A percentile compares a stretch with the other conserved stretches of the same genome.
phyloP scores from a whole-genome alignment of 805 yeast species.

The Candida ficus region DNA sequence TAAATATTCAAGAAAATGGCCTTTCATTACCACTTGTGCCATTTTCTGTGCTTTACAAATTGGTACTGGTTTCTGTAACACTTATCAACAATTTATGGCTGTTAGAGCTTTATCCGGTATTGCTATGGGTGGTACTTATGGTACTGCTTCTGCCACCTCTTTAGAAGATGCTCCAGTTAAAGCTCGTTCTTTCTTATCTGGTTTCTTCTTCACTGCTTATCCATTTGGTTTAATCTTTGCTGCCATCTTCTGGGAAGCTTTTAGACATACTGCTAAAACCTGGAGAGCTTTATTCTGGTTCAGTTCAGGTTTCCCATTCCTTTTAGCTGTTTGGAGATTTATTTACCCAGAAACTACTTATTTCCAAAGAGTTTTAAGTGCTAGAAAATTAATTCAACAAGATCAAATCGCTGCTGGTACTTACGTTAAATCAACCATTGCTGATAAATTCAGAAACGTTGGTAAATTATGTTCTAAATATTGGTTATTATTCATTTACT shows the following conservation, averaged over 20 bases:
- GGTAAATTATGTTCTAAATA: slow-evolving; percentile 38
- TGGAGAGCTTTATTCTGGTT: slow-evolving; percentile 78
- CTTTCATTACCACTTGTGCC: slow-evolving; percentile 48
- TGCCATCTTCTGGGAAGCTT: slow-evolving; percentile 59
- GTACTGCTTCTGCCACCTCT: slow-evolving; percentile 39
- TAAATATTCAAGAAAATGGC: slow-evolving; percentile 62
- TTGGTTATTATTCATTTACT: slow-evolving; percentile 58
- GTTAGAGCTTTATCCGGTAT: slow-evolving; percentile 59
- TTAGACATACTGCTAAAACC: slow-evolving; percentile 41
- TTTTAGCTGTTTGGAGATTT: slow-evolving; percentile 54
- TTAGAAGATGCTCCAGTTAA: slow-evolving; percentile 59
- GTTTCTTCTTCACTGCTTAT: slow-evolving; percentile 52
- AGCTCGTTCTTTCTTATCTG: slow-evolving; percentile 61
- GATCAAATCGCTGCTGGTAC: slow-evolving; percentile 26
- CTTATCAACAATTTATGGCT: slow-evolving; percentile 53
- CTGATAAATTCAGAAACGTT: slow-evolving; percentile 22
- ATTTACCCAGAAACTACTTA: slow-evolving; percentile 56
- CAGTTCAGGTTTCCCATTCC: slow-evolving; percentile 56
- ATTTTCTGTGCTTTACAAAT: slow-evolving; percentile 53
- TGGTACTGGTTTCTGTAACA: slow-evolving; percentile 59
- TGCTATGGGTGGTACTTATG: slow-evolving; percentile 48
- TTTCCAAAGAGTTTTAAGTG: slow-evolving; percentile 32
- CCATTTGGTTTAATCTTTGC: slow-evolving; percentile 65
- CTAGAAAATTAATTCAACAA: slow-evolving; percentile 21
- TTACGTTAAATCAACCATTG: slow-evolving; percentile 23